Percentiles rank a stretch among this genome's conserved stretches.
These are phyloP conservation scores for Dichotomocladium elegans DNA, from an alignment of 371 early-diverging fungal genomes.

Conservation along the genomic window DNA sequence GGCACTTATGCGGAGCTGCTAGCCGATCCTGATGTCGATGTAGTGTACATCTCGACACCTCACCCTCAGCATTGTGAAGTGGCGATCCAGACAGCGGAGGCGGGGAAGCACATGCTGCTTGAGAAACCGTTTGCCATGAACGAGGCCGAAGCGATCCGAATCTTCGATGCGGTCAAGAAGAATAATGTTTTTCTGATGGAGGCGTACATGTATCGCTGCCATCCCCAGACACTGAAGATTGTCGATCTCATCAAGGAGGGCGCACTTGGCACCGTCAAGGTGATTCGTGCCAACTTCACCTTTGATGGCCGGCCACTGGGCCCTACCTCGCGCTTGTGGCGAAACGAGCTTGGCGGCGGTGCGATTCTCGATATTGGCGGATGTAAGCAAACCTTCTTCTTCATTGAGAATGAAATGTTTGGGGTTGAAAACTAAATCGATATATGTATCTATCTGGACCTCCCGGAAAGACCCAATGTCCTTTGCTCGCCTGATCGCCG, in stretches of 20 bases:
- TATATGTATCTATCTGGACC: not conserved
- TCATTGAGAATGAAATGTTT: too few relatives aligned
- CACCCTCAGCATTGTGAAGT: constrained; percentile 43
- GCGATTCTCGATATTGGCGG: constrained; percentile 49
- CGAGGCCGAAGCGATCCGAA: constrained; percentile 25
- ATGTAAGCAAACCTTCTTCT: too few relatives aligned
- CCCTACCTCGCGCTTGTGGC: constrained; percentile 36
- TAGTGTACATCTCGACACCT: constrained; percentile 48
- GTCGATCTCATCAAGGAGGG: constrained; percentile 26
- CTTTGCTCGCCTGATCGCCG: constrained; percentile 38
- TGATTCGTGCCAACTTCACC: constrained; percentile 33
- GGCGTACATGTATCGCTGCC: constrained; percentile 50
- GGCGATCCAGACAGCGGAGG: constrained; percentile 24
- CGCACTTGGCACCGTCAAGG: constrained; percentile 34
- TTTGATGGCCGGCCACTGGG: constrained; percentile 36
- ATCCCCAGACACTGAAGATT: constrained; percentile 37
- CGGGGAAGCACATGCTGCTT: constrained; percentile 43
- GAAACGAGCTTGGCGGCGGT: constrained; percentile 45
- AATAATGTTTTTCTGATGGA: constrained; percentile 41
- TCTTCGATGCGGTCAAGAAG: constrained; percentile 28
- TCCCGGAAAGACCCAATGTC: constrained; percentile 38
- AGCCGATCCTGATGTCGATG: constrained; percentile 27
- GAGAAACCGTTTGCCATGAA: constrained; percentile 54
- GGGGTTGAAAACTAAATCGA: not conserved
- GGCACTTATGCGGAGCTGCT: constrained; percentile 33